These are phyloP conservation scores for Daedalea quercina DNA, from an alignment of 768 basidiomycete species.

Conservation along the genomic window DNA sequence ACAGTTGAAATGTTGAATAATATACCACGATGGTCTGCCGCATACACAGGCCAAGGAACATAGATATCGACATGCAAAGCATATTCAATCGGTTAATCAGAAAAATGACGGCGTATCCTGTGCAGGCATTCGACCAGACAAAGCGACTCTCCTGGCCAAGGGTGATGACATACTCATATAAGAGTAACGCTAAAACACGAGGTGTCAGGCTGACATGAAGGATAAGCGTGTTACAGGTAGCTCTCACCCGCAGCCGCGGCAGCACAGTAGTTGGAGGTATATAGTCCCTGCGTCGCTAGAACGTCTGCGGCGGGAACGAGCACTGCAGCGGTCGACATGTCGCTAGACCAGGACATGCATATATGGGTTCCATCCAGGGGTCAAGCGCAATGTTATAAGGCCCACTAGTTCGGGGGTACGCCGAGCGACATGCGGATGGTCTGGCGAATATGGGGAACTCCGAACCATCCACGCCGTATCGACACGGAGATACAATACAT, in stretches of 20 bases:
- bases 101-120: neutral
- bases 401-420: no score
- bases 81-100: slow-evolving; percentile 1
- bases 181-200: neutral
- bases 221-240: neutral
- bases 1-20: neutral
- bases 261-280: neutral
- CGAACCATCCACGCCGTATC: no score
- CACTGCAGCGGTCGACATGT: no score
- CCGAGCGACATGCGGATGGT: no score
- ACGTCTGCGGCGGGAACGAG: no score
- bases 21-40: neutral
- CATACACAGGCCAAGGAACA: neutral
- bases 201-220: neutral
- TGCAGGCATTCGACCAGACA: neutral
- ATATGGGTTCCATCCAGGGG: no score
- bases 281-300: no score
- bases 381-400: no score
- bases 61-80: neutral
- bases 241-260: neutral
- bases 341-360: no score
- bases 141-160: neutral
- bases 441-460: no score
- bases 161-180: neutral
- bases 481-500: no score